Conservation (phyloP, 176 grass and related monocot genomes). For the Aechmea fasciata region DNA sequence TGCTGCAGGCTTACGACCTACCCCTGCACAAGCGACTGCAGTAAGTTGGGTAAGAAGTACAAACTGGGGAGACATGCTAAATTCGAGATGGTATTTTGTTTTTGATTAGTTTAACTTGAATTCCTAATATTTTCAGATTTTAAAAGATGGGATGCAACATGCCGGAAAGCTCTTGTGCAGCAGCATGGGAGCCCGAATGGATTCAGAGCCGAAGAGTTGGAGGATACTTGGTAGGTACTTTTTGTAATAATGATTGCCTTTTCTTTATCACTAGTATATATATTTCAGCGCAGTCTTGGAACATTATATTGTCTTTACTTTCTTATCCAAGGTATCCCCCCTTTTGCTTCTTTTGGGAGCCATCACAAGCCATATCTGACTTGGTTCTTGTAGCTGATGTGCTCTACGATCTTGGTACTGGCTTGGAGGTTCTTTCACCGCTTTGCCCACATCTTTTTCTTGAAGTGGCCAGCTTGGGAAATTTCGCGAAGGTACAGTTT, state of each 20-base stretch:
- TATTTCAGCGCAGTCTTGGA: neutral
- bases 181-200: constrained; percentile 90
- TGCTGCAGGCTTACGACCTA: constrained; percentile 91
- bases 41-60: constrained; percentile 78
- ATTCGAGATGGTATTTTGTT: constrained; percentile 8
- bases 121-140: constrained; percentile 52
- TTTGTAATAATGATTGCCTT: neutral
- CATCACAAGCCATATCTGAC: neutral
- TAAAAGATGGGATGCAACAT: constrained; percentile 99
- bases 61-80: constrained; percentile 11
- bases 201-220: constrained; percentile 98
- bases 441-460: constrained; percentile 97
- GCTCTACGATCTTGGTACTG: constrained; percentile 90
- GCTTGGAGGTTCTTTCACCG: constrained; percentile 83
- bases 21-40: constrained; percentile 75
- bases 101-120: constrained; percentile 10
- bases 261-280: neutral
- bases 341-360: constrained; percentile 5
- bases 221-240: constrained; percentile 69
- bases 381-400: constrained; percentile 63
- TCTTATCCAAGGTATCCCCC: neutral
- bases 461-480: constrained; percentile 83
- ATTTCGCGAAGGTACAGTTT: constrained; percentile 71
- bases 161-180: constrained; percentile 95
- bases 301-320: constrained; percentile 2